Evolutionary conservation across 176 grass and related monocot genomes (phyloP).

Genomic region (Hsuehochloa calcarea): DNA sequence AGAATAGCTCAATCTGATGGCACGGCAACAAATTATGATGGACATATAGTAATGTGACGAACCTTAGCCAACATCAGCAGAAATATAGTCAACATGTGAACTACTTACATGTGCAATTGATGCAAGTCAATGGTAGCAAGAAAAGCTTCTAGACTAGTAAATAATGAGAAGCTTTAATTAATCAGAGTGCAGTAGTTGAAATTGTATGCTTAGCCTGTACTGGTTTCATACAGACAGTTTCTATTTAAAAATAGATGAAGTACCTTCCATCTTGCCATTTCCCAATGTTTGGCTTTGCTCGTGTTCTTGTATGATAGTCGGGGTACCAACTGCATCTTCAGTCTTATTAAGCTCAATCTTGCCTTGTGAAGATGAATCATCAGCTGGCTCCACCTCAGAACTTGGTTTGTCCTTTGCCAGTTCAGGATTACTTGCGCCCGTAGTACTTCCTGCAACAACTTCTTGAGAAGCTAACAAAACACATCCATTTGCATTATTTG

Average conservation of each 20-base stretch:
- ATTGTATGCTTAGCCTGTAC: not conserved
- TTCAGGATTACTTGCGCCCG: slow-evolving; percentile 26
- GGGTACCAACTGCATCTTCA: slow-evolving; percentile 37
- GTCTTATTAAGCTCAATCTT: slow-evolving; percentile 33
- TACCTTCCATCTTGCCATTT: slow-evolving; percentile 60
- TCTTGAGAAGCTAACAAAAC: slow-evolving; percentile 38
- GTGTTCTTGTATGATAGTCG: slow-evolving; percentile 32
- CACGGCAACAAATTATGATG: slow-evolving; percentile 8
- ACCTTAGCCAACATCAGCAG: not conserved
- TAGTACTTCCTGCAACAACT: slow-evolving; percentile 35
- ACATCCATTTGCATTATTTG: slow-evolving; percentile 34
- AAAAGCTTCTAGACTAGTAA: slow-evolving; percentile 6
- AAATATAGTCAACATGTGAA: not conserved
- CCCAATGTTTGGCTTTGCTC: slow-evolving; percentile 38
- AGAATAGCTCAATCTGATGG: slow-evolving; percentile 18
- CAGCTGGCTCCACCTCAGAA: slow-evolving; percentile 30
- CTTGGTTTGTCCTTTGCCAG: slow-evolving; percentile 38
- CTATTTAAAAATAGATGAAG: not conserved
- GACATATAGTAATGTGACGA: slow-evolving; percentile 12
- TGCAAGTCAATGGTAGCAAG: slow-evolving; percentile 11
- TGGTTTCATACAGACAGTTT: slow-evolving; percentile 30
- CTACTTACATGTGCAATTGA: slow-evolving; percentile 3
- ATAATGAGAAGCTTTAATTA: slow-evolving; percentile 18
- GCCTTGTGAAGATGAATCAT: slow-evolving; percentile 36
- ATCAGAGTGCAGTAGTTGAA: not conserved